phyloP scores from a whole-genome alignment of 352 stramenopile genomes.

The Stephanocyclus meneghinianus region DNA sequence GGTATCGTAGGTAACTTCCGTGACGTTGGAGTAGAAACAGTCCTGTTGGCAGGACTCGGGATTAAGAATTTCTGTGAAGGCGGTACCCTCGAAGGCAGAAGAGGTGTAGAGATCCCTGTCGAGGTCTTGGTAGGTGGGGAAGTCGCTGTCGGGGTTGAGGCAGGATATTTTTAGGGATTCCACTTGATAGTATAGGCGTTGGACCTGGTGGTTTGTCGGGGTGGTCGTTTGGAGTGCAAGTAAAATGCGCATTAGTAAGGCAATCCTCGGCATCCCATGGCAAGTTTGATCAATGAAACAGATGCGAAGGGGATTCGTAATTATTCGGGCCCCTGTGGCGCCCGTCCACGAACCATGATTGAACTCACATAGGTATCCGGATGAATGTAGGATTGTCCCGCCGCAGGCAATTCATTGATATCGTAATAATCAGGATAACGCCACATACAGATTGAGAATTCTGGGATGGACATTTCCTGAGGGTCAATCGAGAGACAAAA shows the following conservation, averaged over 20 bases:
- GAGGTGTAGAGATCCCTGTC: constrained; percentile 25
- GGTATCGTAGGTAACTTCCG: constrained; percentile 8
- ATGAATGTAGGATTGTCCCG: constrained; percentile 16
- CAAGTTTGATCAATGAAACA: background rate
- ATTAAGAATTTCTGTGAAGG: constrained; percentile 10
- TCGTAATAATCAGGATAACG: constrained; percentile 25
- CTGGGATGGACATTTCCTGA: constrained; percentile 21
- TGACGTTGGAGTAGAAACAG: constrained; percentile 4
- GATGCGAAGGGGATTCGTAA: no score
- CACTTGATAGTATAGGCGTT: constrained; percentile 29
- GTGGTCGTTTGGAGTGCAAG: background rate
- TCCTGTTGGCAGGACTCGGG: background rate
- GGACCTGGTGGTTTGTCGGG: constrained; percentile 2
- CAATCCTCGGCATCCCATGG: background rate
- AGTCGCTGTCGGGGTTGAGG: constrained; percentile 6
- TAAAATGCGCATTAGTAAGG: background rate
- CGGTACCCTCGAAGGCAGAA: background rate
- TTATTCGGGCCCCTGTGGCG: no score
- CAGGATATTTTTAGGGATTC: constrained; percentile 22
- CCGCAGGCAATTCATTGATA: constrained; percentile 13
- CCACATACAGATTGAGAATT: constrained; percentile 21
- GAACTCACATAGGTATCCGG: constrained; percentile 23
- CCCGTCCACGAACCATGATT: background rate
- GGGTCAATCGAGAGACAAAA: no score
- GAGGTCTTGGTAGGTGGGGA: constrained; percentile 18